These are phyloP conservation scores for Cadophora sp. DNA, from an alignment of 2,329 filamentous ascomycete genomes.

Conservation along the genomic window DNA sequence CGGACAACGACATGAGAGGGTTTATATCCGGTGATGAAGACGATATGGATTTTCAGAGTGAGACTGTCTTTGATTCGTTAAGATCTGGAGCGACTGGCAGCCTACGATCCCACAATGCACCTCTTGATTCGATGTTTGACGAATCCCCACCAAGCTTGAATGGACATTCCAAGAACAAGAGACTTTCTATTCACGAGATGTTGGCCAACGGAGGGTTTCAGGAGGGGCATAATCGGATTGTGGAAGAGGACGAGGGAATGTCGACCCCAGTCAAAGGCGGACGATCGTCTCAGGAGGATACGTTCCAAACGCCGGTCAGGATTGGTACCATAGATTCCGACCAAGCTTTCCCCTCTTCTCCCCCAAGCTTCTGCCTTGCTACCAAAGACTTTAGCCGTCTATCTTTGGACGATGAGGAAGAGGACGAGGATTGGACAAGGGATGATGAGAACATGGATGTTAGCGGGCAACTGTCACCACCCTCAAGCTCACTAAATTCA, in stretches of 20 bases:
- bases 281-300: conserved; percentile 32
- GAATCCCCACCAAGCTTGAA: conserved; percentile 72
- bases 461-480: conserved; percentile 64
- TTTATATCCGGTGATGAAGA: conserved; percentile 76
- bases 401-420: conserved; percentile 68
- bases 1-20: conserved; percentile 70
- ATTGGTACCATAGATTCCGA: conserved; percentile 29
- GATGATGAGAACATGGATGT: conserved; percentile 59
- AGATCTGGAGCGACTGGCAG: conserved; percentile 74
- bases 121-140: conserved; percentile 81
- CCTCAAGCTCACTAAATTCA: conserved; percentile 60
- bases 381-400: conserved; percentile 55
- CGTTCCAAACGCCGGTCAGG: conserved; percentile 33
- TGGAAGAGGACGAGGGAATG: conserved; percentile 66
- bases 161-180: conserved; percentile 47
- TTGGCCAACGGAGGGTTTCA: conserved; percentile 53
- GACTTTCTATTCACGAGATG: conserved; percentile 45
- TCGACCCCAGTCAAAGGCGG: conserved; percentile 54
- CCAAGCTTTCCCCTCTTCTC: conserved; percentile 38
- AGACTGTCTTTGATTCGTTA: conserved; percentile 78
- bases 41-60: conserved; percentile 79
- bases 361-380: conserved; percentile 43
- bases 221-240: conserved; percentile 62
- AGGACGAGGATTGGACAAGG: conserved; percentile 68
- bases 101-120: conserved; percentile 70